A percentile compares a stretch with the other conserved stretches of the same genome.
phyloP scores from a whole-genome alignment of 495 filamentous ascomycete species.

The Daldinia bambusicola region DNA sequence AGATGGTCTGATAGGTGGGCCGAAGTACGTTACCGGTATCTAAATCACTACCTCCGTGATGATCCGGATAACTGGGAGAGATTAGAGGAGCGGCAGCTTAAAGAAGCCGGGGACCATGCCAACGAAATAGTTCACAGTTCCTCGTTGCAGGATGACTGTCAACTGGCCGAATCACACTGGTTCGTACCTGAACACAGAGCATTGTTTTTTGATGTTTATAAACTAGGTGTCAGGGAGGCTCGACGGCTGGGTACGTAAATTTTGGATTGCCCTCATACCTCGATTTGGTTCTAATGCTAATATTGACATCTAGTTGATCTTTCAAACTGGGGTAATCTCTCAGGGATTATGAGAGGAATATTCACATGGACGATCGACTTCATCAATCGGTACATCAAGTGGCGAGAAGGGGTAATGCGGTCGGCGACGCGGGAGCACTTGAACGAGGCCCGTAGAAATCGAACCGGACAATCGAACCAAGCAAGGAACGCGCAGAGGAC shows the following conservation, averaged over 20 bases:
- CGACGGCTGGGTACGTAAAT: constrained; percentile 16
- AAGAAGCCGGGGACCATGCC: constrained; percentile 3
- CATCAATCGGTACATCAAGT: constrained; percentile 20
- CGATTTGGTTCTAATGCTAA: constrained; percentile 3
- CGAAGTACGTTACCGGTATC: constrained; percentile 19
- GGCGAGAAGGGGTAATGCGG: constrained; percentile 14
- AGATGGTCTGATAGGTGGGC: constrained; percentile 17
- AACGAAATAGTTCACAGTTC: constrained; percentile 12
- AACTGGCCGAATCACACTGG: constrained; percentile 9
- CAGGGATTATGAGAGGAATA: neutral
- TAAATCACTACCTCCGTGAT: constrained; percentile 27
- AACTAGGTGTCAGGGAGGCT: constrained; percentile 5
- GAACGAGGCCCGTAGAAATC: neutral
- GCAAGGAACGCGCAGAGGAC: neutral
- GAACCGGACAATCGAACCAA: neutral
- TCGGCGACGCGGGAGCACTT: neutral
- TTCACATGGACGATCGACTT: constrained; percentile 16
- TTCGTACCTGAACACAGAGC: constrained; percentile 4
- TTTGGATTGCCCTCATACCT: neutral
- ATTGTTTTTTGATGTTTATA: constrained; percentile 8
- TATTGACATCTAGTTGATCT: constrained; percentile 8
- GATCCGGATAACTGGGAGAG: constrained; percentile 12
- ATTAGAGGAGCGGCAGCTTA: no score
- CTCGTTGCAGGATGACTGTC: constrained; percentile 15
- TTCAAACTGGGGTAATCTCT: neutral